Evolutionary conservation across 257 asterid species (phyloP).

Genomic region (Nicotiana tomentosiformis): DNA sequence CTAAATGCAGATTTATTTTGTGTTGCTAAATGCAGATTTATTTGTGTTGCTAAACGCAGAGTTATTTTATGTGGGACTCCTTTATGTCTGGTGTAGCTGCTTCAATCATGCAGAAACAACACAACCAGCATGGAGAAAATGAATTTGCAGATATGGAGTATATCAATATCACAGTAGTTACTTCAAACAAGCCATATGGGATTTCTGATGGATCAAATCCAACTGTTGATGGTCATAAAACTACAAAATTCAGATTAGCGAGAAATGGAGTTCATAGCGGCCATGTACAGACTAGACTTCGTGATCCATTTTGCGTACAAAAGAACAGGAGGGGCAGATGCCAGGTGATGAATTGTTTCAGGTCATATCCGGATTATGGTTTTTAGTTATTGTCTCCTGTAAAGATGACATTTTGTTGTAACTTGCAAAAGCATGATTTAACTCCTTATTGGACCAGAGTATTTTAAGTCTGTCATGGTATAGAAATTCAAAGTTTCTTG

Average conservation of each 20-base stretch:
- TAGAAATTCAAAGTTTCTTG: not conserved
- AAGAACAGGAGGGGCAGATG: slow-evolving; percentile 67
- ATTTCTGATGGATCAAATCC: slow-evolving; percentile 71
- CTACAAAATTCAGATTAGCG: slow-evolving; percentile 42
- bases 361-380: slow-evolving; percentile 1
- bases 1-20: slow-evolving; percentile 18
- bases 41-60: slow-evolving; percentile 44
- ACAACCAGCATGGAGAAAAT: slow-evolving; percentile 46
- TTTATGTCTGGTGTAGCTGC: slow-evolving; percentile 75
- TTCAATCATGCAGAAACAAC: slow-evolving; percentile 55
- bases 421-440: not conserved
- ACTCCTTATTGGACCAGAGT: not conserved
- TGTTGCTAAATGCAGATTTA: slow-evolving; percentile 50
- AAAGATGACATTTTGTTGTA: not conserved
- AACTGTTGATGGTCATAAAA: slow-evolving; percentile 43
- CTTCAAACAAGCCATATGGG: slow-evolving; percentile 79
- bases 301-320: slow-evolving; percentile 68
- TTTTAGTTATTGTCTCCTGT: not conserved
- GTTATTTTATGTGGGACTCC: slow-evolving; percentile 91
- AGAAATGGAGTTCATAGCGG: slow-evolving; percentile 74
- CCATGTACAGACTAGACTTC: slow-evolving; percentile 66
- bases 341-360: slow-evolving; percentile 38
- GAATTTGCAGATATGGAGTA: slow-evolving; percentile 79
- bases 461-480: not conserved
- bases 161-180: slow-evolving; percentile 69